Conservation (phyloP, 305 asterid genomes). For the Solanum chacoense region DNA sequence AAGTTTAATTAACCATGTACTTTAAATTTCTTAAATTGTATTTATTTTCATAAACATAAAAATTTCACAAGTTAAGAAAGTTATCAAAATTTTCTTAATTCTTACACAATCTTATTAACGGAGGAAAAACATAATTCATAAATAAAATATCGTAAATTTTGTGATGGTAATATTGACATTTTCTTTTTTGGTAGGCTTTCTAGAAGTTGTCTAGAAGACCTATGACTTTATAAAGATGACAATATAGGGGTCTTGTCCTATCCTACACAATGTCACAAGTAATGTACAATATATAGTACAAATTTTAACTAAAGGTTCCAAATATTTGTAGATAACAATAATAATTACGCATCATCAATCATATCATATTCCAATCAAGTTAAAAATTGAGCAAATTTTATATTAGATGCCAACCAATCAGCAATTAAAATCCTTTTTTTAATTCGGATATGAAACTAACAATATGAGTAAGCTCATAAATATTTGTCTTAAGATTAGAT, state of each 20-base stretch:
- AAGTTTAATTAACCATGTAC: too few relatives aligned
- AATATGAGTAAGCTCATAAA: not conserved
- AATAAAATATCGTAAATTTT: too few relatives aligned
- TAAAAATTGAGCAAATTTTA: not conserved
- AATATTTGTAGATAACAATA: not conserved
- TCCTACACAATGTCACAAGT: not conserved
- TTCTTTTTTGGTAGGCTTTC: not conserved
- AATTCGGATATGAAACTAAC: fast-evolving
- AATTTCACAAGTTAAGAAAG: fast-evolving
- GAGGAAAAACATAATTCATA: not conserved
- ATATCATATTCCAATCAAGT: not conserved
- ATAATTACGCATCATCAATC: not conserved
- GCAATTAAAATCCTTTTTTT: not conserved
- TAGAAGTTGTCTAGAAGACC: not conserved
- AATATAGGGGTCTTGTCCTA: not conserved
- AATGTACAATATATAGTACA: not conserved
- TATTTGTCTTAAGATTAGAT: not conserved
- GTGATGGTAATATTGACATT: not conserved
- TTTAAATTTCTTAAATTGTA: too few relatives aligned
- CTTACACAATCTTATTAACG: too few relatives aligned
- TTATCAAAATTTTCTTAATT: too few relatives aligned
- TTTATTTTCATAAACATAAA: too few relatives aligned
- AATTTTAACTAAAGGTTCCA: not conserved
- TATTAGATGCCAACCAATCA: not conserved
- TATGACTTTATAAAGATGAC: not conserved